These are phyloP conservation scores for Aspergillus sp. DNA, from an alignment of 2,329 filamentous ascomycete species.

Conservation along the genomic window DNA sequence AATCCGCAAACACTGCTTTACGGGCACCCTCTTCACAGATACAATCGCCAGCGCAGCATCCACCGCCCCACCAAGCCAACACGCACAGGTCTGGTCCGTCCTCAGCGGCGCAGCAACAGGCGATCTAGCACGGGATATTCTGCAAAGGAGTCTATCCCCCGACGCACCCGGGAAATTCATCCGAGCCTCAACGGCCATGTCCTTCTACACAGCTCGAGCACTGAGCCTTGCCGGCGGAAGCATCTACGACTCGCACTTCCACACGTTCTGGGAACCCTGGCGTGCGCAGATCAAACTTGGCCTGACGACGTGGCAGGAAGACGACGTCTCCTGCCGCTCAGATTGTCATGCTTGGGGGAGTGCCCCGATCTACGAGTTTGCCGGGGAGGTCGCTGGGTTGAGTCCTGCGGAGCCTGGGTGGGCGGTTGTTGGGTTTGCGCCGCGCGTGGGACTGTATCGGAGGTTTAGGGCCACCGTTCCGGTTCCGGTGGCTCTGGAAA, in stretches of 20 bases:
- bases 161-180: not conserved
- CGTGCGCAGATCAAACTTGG: no score
- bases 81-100: conserved; percentile 8
- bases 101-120: conserved; percentile 6
- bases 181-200: not conserved
- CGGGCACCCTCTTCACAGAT: no score
- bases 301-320: no score
- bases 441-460: not conserved
- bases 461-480: no score
- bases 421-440: not conserved
- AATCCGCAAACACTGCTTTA: no score
- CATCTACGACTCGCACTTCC: conserved; percentile 4
- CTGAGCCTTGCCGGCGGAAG: conserved; percentile 2
- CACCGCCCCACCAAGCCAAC: not conserved
- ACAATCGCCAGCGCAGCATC: no score
- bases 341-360: conserved; percentile 15
- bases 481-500: no score
- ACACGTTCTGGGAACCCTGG: no score
- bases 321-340: not conserved
- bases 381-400: conserved; percentile 1
- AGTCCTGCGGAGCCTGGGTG: conserved; percentile 3
- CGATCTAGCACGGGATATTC: not conserved
- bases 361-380: conserved; percentile 10
- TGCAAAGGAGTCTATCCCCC: not conserved
- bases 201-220: conserved; percentile 5